Base-by-base conservation (phyloP, 1,139 yeast genomes). In the Zygoascus hellenicus region DNA sequence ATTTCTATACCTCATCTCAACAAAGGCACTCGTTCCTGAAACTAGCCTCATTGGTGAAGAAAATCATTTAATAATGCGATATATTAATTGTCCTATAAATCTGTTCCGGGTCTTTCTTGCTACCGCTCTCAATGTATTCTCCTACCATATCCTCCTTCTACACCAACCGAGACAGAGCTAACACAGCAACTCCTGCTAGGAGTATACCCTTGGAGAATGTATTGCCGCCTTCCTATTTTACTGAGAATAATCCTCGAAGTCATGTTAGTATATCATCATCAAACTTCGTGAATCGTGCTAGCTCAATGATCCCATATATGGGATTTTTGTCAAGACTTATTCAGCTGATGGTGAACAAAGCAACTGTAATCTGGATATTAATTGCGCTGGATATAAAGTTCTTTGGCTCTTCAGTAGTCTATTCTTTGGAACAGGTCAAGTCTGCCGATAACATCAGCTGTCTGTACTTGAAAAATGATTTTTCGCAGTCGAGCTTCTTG, bases 131-230 rank as follows among this genome's bases (percentile, higher is more conserved):
- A 9, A 36, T 36, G 39, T 42, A 45, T 28, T 52, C 56, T 4
- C 56, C 56, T 2, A 57, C 60, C 2, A 30, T 57, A 2, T 50
- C 52, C 2, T 56, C 60, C 15, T 57, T 56, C 38, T 56, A 54
- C 43, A 57, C 60, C 5, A 48, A 16, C 7, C 13, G 28, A 31
- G 34, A 16, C 19, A 14, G 14, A 2, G n/a, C 19, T 11, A 7
- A 15, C 6, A 14, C 43, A 7, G 5, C 5, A 7, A 10, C 11
- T 15, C 17, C 15, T 6, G 38, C 16, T 34, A 34, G 19, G 17
- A 22, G 4, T 7, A 22, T 22, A 5, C 26, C 26, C 7, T 7
- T 22, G 7, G 26, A 22, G 7, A 22, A 22, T 36, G 3, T 34
- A 9, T 22, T 19, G 7, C 15, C 38, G 7, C 15, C 38, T 9